These are phyloP conservation scores for Epicoccum sorghinum DNA, from an alignment of 2,329 filamentous ascomycete genomes.

Conservation along the genomic window DNA sequence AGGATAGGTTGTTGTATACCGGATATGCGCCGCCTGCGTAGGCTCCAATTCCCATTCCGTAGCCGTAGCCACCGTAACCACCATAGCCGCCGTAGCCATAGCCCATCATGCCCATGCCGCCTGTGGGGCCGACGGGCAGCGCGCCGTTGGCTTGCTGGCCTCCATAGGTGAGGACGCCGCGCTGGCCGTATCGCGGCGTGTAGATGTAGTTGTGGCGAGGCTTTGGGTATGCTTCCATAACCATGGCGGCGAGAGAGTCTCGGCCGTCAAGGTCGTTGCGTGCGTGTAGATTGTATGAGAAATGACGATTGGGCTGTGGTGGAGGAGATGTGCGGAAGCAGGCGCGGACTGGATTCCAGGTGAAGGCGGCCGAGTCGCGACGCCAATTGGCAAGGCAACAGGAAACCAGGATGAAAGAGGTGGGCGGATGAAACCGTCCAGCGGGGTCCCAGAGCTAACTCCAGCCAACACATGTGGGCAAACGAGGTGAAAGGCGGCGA, in stretches of 20 bases:
- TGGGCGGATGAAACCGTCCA: constrained; percentile 2
- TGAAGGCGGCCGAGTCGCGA: constrained; percentile 15
- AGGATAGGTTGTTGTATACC: constrained; percentile 31
- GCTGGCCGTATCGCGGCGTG: constrained; percentile 36
- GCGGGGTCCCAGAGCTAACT: not conserved
- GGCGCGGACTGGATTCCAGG: constrained; percentile 15
- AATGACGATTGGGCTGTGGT: not conserved
- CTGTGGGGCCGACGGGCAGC: constrained; percentile 27
- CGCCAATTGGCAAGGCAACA: constrained; percentile 6
- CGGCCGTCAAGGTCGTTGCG: not conserved
- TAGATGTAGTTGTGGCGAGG: constrained; percentile 43
- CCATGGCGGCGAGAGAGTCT: not conserved
- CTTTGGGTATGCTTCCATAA: constrained; percentile 34
- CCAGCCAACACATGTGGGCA: constrained; percentile 17
- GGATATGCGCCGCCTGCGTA: constrained; percentile 17
- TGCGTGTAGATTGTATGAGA: not conserved
- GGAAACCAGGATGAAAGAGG: constrained; percentile 1
- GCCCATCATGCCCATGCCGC: constrained; percentile 12
- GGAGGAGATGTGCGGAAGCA: constrained; percentile 2
- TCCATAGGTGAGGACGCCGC: constrained; percentile 35
- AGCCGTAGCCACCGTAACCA: constrained; percentile 2
- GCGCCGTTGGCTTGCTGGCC: constrained; percentile 39
- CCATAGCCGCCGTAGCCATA: constrained; percentile 20
- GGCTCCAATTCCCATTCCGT: constrained; percentile 6
- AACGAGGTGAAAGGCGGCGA: constrained; percentile 19